Evolutionary conservation across 192 early-diverging fungal genomes (phyloP).

Genomic region (Backusella sp.): DNA sequence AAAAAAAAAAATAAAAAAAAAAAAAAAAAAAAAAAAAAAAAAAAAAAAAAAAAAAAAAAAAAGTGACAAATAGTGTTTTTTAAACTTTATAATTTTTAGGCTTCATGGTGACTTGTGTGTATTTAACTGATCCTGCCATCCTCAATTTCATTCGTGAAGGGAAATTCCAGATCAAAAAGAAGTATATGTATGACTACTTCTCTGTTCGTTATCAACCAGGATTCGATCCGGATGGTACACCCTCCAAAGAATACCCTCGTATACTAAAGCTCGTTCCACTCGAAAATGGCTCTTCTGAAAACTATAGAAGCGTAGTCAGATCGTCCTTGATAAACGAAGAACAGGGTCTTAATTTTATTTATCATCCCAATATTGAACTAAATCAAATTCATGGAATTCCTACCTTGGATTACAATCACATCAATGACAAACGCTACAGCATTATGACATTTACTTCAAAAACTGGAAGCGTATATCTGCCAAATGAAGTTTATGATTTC

Average conservation of each 20-base stretch:
- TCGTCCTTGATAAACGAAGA: background rate
- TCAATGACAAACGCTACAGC: background rate
- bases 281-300: no score
- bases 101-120: slow-evolving; percentile 17
- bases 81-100: slow-evolving; percentile 8
- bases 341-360: background rate
- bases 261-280: background rate
- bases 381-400: background rate
- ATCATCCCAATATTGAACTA: background rate
- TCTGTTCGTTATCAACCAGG: background rate
- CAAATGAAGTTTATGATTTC: background rate
- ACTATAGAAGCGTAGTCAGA: background rate
- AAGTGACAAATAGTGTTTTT: background rate
- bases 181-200: slow-evolving; percentile 14
- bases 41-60: background rate
- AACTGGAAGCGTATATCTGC: background rate
- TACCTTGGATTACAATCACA: background rate
- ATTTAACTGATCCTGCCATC: slow-evolving; percentile 18
- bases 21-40: no score
- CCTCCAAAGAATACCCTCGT: background rate
- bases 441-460: background rate
- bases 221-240: background rate
- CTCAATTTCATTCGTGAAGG: background rate
- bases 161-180: background rate
- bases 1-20: no score